Evolutionary conservation across 495 filamentous ascomycete genomes (phyloP).

Genomic region (Patellaria atrata): DNA sequence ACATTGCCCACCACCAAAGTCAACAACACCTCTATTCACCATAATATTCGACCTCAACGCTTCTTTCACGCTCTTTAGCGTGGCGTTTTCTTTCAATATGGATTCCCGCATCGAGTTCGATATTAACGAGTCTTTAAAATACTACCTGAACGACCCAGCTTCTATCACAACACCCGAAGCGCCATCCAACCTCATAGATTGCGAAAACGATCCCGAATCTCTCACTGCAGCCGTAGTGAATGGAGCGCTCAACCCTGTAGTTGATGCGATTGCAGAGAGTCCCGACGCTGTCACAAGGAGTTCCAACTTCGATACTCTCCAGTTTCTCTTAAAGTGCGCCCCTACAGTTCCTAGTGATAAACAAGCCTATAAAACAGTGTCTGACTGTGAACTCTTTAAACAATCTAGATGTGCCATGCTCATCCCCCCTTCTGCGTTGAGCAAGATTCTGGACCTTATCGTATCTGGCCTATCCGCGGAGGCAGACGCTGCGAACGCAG

Average conservation of each 20-base stretch:
- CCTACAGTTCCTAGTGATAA: slow-evolving; percentile 42
- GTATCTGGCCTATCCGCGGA: slow-evolving; percentile 89
- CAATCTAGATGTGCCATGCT: slow-evolving; percentile 64
- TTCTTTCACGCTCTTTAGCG: slow-evolving; percentile 7
- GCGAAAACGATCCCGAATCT: slow-evolving; percentile 80
- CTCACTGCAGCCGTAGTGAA: slow-evolving; percentile 66
- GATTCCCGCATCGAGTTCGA: slow-evolving; percentile 59
- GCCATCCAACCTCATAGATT: slow-evolving; percentile 69
- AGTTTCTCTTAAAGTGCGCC: slow-evolving; percentile 92
- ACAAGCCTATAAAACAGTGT: slow-evolving; percentile 26
- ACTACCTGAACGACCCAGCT: slow-evolving; percentile 83
- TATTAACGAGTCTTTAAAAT: slow-evolving; percentile 88
- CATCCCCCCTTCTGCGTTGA: slow-evolving; percentile 65
- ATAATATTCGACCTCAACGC: too few species aligned
- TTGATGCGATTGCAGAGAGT: slow-evolving; percentile 83
- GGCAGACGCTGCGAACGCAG: slow-evolving; percentile 70
- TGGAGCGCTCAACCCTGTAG: slow-evolving; percentile 74
- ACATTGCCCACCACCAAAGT: too few species aligned
- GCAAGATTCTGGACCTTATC: slow-evolving; percentile 86
- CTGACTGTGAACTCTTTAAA: slow-evolving; percentile 53
- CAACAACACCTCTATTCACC: too few species aligned
- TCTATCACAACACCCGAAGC: slow-evolving; percentile 77
- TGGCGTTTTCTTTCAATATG: slow-evolving; percentile 15
- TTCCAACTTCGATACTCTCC: slow-evolving; percentile 76
- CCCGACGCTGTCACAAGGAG: slow-evolving; percentile 72